Evolutionary conservation across 208 protist genomes (phyloP).

Genomic region (Trypanosoma lewisi): DNA sequence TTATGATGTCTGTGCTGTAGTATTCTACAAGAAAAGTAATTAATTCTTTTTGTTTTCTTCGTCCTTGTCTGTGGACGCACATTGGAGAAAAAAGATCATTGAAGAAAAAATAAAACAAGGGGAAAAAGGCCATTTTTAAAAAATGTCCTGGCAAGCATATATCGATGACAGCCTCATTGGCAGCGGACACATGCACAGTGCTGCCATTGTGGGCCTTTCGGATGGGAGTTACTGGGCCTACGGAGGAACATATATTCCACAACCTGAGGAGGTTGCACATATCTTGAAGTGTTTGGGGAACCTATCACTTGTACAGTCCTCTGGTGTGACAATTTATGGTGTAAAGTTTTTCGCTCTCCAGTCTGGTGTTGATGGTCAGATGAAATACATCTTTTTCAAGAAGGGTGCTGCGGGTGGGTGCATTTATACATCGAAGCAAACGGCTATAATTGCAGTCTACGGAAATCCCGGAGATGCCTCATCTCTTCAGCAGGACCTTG

Average conservation of each 20-base stretch:
- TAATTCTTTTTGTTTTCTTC: too few relatives aligned
- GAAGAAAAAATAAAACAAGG: constrained; percentile 15
- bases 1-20: too few relatives aligned
- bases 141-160: constrained; percentile 88
- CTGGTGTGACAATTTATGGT: constrained; percentile 74
- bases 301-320: constrained; percentile 59
- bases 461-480: constrained; percentile 69
- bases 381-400: constrained; percentile 88
- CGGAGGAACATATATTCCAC: constrained; percentile 80
- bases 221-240: constrained; percentile 90
- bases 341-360: constrained; percentile 89
- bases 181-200: constrained; percentile 88
- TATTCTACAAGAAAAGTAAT: too few relatives aligned
- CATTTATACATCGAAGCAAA: constrained; percentile 83
- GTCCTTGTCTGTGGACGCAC: too few relatives aligned
- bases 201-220: constrained; percentile 67
- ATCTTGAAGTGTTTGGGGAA: constrained; percentile 71
- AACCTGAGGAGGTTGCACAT: constrained; percentile 81
- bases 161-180: constrained; percentile 87
- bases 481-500: constrained; percentile 52
- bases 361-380: constrained; percentile 61
- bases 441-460: constrained; percentile 81
- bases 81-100: too few relatives aligned
- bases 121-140: constrained; percentile 18
- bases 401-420: constrained; percentile 83